Evolutionary conservation across 1,284 basidiomycete species (phyloP), one percentile per base, ranked within the genome.

Genomic region (Porogramme epimiltina): DNA sequence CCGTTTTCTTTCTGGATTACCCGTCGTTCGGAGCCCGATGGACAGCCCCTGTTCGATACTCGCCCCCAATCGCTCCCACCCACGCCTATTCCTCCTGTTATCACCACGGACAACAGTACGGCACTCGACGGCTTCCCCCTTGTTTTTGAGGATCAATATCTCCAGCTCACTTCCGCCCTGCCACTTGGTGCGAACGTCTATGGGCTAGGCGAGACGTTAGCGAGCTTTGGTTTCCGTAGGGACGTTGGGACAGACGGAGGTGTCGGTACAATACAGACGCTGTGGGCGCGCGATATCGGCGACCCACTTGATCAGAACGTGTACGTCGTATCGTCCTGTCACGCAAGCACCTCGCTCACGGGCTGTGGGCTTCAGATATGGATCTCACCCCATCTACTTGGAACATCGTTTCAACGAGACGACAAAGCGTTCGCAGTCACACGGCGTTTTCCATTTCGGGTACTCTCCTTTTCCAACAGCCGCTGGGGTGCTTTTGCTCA

Each of bases 1-100:
- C 86, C 87, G 0, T 92, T 92, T 64, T 81, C 83, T 2, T 92
- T 91, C 68, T 92, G 89, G 88, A 82, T 91, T 56, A 85, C 82
- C 3, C 80, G 88, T 42, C 77, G 82, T 40, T 81, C 80, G 10
- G 73, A 81, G 25, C 82, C 82, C 6, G 68, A 78, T 19, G 76
- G 74, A 9, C 64, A 68, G 40, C 84, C 87, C 24, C 69, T 93
- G 38, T 93, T 93, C 63, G 89, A 93, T 63, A 92, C 89, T 1
- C 78, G 88, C 25, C 62, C 74, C 15, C 56, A 72, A 0, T 85
- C 82, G 0, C 69, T 87, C 3, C 84, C 85, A 0, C 44, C 69
- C 1, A 75, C 81, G 2, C 82, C 85, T 3, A 80, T 81, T 42
- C 67, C 77, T 2, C 75, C 81, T 19, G 71, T 79, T 22, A 73